Conservation (phyloP, 2,329 filamentous ascomycete species). For the Ascochyta koolunga region DNA sequence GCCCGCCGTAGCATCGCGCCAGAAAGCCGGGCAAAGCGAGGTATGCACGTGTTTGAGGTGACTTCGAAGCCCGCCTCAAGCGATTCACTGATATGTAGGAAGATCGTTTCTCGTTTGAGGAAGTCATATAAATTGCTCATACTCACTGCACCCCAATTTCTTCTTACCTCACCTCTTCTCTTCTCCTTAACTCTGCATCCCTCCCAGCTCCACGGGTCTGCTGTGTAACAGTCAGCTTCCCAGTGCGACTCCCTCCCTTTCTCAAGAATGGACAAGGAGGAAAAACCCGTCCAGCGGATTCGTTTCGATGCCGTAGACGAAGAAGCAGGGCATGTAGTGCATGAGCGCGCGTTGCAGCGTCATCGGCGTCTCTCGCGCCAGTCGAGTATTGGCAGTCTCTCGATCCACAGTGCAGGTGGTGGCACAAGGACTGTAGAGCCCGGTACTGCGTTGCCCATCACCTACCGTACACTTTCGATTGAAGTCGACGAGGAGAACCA, state of each 20-base stretch:
- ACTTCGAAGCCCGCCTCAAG: slow-evolving; percentile 3
- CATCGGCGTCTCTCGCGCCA: slow-evolving; percentile 26
- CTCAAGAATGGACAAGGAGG: slow-evolving; percentile 36
- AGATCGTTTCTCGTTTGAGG: slow-evolving; percentile 7
- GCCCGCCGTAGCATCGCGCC: not conserved
- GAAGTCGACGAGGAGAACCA: slow-evolving; percentile 47
- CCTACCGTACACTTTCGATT: slow-evolving; percentile 54
- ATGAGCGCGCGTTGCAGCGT: slow-evolving; percentile 27
- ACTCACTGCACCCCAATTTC: not conserved
- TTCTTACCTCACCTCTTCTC: slow-evolving; percentile 15
- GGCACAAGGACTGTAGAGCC: slow-evolving; percentile 49
- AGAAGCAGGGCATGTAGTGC: slow-evolving; percentile 38
- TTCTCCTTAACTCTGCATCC: slow-evolving; percentile 2
- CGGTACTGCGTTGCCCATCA: slow-evolving; percentile 51
- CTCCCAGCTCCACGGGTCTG: slow-evolving; percentile 13
- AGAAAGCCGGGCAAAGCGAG: not conserved
- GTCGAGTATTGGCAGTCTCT: slow-evolving; percentile 47
- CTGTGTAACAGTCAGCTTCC: slow-evolving; percentile 17
- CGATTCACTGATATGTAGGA: slow-evolving; percentile 3
- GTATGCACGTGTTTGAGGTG: slow-evolving; percentile 5
- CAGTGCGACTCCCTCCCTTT: slow-evolving; percentile 1
- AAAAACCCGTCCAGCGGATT: slow-evolving; percentile 26
- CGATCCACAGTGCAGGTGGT: slow-evolving; percentile 43
- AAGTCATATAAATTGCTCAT: slow-evolving; percentile 16
- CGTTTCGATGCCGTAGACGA: slow-evolving; percentile 39